Conservation (phyloP, 1,139 yeast genomes). For the Debaryomyces robertsiae region DNA sequence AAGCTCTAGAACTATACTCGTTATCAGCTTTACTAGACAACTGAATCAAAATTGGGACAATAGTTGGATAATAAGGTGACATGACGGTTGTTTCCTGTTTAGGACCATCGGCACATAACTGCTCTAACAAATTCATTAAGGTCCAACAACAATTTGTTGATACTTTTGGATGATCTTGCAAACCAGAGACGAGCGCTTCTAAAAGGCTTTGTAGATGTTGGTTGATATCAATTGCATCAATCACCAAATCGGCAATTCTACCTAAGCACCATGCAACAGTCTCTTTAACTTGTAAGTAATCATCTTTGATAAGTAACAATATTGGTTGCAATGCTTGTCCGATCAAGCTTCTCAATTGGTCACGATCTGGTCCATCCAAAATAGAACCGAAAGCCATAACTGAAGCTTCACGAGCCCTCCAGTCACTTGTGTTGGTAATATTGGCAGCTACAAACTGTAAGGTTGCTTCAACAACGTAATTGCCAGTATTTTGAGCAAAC, state of each 20-base stretch:
- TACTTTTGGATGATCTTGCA: conserved; percentile 88
- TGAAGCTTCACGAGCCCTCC: conserved; percentile 96
- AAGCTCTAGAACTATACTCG: conserved; percentile 87
- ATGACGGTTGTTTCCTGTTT: conserved; percentile 59
- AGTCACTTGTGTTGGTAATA: conserved; percentile 50
- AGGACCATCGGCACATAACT: conserved; percentile 64
- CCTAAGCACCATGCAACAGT: conserved; percentile 99
- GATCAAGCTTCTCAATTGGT: conserved; percentile 65
- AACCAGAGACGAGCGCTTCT: conserved; percentile 72
- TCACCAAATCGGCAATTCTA: conserved; percentile 85
- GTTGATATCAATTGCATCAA: conserved; percentile 71
- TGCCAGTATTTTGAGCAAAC: conserved; percentile 88
- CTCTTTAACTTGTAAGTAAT: conserved; percentile 83
- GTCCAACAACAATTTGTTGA: conserved; percentile 98
- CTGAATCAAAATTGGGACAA: conserved; percentile 71
- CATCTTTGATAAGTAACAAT: conserved; percentile 70
- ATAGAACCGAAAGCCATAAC: conserved; percentile 99
- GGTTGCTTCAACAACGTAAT: conserved; percentile 83
- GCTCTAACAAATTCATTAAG: conserved; percentile 86
- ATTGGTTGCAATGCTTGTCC: conserved; percentile 84
- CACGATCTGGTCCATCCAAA: conserved; percentile 89
- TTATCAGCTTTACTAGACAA: conserved; percentile 75
- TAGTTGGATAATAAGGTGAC: conserved; percentile 68
- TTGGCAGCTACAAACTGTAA: conserved; percentile 79
- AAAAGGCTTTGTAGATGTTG: conserved; percentile 69